Conservation (phyloP, 1,139 yeast species). For the Yamadazyma kanchanaburiensis region DNA sequence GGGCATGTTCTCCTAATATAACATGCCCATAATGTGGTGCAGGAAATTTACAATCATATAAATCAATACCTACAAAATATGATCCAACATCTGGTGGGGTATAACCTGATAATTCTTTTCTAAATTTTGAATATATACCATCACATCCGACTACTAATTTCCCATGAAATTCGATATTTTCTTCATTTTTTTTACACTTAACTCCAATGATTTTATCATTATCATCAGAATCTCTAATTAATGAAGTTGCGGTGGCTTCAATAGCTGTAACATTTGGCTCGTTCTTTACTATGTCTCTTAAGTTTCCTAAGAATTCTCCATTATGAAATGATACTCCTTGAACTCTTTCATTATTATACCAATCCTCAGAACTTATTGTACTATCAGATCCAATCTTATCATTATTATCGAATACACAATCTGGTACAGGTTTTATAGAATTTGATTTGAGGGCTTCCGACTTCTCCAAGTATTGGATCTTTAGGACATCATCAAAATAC, state of each 20-base stretch:
- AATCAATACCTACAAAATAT: constrained; percentile 81
- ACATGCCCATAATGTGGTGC: constrained; percentile 83
- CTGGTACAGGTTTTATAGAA: constrained; percentile 49
- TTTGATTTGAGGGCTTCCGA: constrained; percentile 40
- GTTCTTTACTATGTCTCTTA: constrained; percentile 64
- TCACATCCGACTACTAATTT: constrained; percentile 79
- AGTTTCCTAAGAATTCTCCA: constrained; percentile 77
- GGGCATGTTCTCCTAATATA: constrained; percentile 81
- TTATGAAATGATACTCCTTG: constrained; percentile 89
- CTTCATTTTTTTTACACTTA: constrained; percentile 28
- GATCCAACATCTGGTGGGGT: constrained; percentile 70
- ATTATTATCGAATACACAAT: constrained; percentile 52
- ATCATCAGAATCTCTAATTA: constrained; percentile 49
- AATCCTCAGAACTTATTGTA: constrained; percentile 45
- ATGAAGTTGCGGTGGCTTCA: constrained; percentile 75
- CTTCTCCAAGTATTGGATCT: constrained; percentile 71
- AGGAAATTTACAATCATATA: constrained; percentile 72
- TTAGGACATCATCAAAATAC: constrained; percentile 53
- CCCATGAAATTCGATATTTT: constrained; percentile 41
- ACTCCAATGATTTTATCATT: constrained; percentile 67
- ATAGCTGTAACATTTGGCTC: constrained; percentile 73
- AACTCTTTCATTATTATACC: constrained; percentile 62
- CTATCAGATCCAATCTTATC: constrained; percentile 50
- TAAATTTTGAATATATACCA: constrained; percentile 91
- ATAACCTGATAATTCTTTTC: constrained; percentile 62